Evolutionary conservation across 345 rosid genomes (phyloP).

Genomic region (Anastatica hierochuntica): DNA sequence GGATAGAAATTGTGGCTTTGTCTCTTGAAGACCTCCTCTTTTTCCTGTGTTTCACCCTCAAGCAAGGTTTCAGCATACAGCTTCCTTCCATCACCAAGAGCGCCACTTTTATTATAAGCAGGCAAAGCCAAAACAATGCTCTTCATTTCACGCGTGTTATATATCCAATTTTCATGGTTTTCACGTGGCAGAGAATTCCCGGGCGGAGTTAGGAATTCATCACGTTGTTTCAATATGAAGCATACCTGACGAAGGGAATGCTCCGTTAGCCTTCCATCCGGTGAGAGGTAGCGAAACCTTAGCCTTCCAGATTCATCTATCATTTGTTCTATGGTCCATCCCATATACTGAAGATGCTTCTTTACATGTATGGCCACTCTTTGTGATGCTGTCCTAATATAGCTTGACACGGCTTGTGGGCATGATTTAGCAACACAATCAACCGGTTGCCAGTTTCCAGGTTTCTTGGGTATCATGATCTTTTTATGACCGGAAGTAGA

Average conservation of each 20-base stretch:
- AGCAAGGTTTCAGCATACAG: neutral
- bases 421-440: constrained; percentile 39
- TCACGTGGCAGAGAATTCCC: constrained; percentile 1
- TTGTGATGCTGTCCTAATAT: constrained; percentile 6
- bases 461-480: neutral
- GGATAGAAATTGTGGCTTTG: neutral
- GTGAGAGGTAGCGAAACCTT: constrained; percentile 53
- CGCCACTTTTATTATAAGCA: neutral
- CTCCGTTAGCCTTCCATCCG: constrained; percentile 36
- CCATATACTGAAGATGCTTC: constrained; percentile 46
- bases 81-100: constrained; percentile 4
- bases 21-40: neutral
- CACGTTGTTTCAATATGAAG: constrained; percentile 21
- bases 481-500: neutral
- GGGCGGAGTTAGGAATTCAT: neutral
- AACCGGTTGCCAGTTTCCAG: constrained; percentile 34
- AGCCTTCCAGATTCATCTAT: neutral
- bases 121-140: constrained; percentile 21
- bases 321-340: constrained; percentile 46
- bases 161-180: neutral
- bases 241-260: constrained; percentile 50
- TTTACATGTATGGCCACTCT: constrained; percentile 15
- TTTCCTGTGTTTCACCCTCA: constrained; percentile 1
- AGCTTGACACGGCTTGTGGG: constrained; percentile 43
- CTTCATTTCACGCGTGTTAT: neutral